Percentiles rank a stretch among this genome's conserved stretches.
Conservation (phyloP, 495 filamentous ascomycete genomes). For the Talaromyces ruber region DNA sequence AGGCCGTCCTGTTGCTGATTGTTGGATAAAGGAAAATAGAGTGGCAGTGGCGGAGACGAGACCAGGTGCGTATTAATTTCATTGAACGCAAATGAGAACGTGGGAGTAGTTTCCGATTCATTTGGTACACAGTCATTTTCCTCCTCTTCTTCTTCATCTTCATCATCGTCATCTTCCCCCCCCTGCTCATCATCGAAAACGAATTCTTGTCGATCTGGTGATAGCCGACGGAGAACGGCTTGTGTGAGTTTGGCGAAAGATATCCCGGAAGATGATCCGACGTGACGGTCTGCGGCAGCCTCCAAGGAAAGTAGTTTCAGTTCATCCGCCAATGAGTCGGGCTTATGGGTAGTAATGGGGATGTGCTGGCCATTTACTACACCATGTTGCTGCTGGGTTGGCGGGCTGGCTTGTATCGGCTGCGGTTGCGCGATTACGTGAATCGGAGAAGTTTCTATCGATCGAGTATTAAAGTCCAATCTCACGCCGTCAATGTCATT, state of each 20-base stretch:
- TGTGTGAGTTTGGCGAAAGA: conserved; percentile 31
- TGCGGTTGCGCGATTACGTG: not conserved
- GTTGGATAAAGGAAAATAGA: conserved; percentile 9
- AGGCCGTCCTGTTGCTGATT: not conserved
- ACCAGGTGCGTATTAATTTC: conserved; percentile 10
- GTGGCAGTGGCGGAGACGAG: conserved; percentile 10
- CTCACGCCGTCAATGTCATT: not conserved
- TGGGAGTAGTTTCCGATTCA: conserved; percentile 8
- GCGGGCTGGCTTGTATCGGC: not conserved
- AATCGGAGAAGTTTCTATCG: not conserved
- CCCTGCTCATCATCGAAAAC: conserved; percentile 20
- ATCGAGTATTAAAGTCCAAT: not conserved
- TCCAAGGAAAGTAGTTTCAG: conserved; percentile 26
- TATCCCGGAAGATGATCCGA: conserved; percentile 29
- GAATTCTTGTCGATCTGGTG: conserved; percentile 34
- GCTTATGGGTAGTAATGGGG: conserved; percentile 2
- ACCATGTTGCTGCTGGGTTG: not conserved
- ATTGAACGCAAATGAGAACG: conserved; percentile 10
- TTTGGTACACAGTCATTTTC: conserved; percentile 1
- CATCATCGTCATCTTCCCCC: not conserved
- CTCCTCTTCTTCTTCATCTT: conserved; percentile 5
- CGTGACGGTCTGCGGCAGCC: conserved; percentile 27
- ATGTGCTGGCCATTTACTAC: not conserved
- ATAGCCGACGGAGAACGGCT: conserved; percentile 32
- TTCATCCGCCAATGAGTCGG: conserved; percentile 20